A percentile compares a stretch with the other conserved stretches of the same genome.
phyloP scores from a whole-genome alignment of 1,284 basidiomycete genomes.

The Ustilago bromivora region DNA sequence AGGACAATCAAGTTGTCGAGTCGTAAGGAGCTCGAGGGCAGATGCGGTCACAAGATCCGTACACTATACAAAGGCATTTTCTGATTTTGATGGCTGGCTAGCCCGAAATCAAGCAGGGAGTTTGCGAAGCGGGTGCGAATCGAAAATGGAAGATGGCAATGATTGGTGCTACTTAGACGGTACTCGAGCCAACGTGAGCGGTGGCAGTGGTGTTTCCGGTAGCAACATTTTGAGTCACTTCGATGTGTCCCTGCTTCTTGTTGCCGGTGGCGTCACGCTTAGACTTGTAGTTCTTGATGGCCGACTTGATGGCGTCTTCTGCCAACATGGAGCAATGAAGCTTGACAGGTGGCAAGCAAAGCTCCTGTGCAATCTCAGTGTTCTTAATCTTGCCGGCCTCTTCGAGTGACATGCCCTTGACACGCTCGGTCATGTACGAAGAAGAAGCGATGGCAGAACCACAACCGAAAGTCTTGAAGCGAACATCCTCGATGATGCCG shows the following conservation, averaged over 20 bases:
- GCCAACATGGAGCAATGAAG: conserved; percentile 83
- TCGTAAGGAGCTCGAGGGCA: neutral
- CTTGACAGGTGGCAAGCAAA: conserved; percentile 90
- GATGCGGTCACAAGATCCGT: neutral
- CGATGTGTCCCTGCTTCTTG: conserved; percentile 76
- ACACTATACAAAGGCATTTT: no score
- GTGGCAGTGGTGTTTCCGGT: conserved; percentile 78
- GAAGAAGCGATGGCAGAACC: conserved; percentile 94
- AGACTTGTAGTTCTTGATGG: conserved; percentile 67
- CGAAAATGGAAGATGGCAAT: neutral
- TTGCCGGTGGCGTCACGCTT: conserved; percentile 63
- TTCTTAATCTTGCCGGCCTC: conserved; percentile 97
- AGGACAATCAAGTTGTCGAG: neutral
- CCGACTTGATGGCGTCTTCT: conserved; percentile 88
- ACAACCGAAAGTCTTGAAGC: conserved; percentile 81
- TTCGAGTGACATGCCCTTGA: conserved; percentile 92
- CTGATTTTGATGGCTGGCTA: neutral
- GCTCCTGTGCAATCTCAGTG: conserved; percentile 97
- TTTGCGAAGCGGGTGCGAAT: neutral
- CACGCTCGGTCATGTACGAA: conserved; percentile 82
- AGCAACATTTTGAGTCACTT: conserved; percentile 79
- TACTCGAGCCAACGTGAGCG: conserved; percentile 73
- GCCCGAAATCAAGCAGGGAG: neutral
- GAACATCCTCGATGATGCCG: conserved; percentile 94
- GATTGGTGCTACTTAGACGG: conserved; percentile 36